These are phyloP conservation scores for Penstemon davidsonii DNA, from an alignment of 257 asterid genomes.

Conservation along the genomic window DNA sequence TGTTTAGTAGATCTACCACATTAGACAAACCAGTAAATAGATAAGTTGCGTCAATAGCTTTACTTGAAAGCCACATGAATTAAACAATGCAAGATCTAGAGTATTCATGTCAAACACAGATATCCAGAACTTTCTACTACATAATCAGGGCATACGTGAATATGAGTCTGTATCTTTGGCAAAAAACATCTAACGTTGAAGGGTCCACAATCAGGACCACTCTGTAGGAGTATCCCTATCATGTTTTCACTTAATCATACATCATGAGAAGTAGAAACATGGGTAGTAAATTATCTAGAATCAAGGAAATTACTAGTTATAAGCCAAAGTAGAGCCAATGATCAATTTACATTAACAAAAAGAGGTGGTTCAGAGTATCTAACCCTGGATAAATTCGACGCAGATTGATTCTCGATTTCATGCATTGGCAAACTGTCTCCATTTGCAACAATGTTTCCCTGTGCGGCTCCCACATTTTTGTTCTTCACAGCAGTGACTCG, in stretches of 20 bases:
- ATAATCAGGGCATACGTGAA: neutral
- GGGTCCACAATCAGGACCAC: slow-evolving; percentile 3
- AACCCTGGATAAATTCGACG: slow-evolving; percentile 63
- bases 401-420: slow-evolving; percentile 42
- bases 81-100: slow-evolving; percentile 15
- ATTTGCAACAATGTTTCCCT: slow-evolving; percentile 39
- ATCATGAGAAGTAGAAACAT: slow-evolving; percentile 12
- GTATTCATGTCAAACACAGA: slow-evolving; percentile 7
- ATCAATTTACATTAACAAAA: slow-evolving; percentile 4
- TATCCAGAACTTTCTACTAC: neutral
- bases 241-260: neutral
- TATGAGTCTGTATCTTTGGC: slow-evolving; percentile 12
- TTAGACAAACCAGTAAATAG: neutral
- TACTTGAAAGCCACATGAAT: neutral
- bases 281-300: slow-evolving; percentile 2
- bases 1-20: neutral
- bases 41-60: neutral
- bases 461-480: slow-evolving; percentile 39
- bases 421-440: slow-evolving; percentile 44
- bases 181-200: neutral
- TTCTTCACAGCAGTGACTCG: slow-evolving; percentile 61
- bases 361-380: slow-evolving; percentile 29
- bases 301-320: neutral
- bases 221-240: slow-evolving; percentile 1
- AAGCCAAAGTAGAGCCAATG: neutral